Evolutionary conservation across 768 basidiomycete species (phyloP).

Genomic region (Kwoniella bestiolae): DNA sequence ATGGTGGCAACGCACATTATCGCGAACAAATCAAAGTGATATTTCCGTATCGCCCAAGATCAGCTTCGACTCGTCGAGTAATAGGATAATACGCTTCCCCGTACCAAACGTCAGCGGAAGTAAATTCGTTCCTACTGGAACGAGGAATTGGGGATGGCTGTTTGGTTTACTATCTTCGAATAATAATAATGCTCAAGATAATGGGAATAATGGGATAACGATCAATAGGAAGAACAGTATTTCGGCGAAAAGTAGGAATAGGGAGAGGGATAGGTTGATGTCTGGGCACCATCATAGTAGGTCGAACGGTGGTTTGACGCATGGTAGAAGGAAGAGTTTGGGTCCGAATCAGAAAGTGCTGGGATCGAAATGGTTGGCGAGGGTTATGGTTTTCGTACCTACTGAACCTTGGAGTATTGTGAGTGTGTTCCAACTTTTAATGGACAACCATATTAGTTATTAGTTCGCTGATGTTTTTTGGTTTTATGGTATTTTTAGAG

Average conservation of each 20-base stretch:
- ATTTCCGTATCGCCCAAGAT: conserved; percentile 31
- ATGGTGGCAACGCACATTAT: conserved; percentile 22
- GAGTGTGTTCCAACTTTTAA: conserved; percentile 17
- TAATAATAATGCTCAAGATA: not conserved
- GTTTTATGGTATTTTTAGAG: no score
- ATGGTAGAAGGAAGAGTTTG: conserved; percentile 4
- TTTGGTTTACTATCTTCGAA: conserved; percentile 19
- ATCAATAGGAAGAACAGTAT: conserved; percentile 18
- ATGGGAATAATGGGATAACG: conserved; percentile 3
- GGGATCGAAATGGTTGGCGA: conserved; percentile 36
- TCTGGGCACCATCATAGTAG: not conserved
- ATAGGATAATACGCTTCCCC: conserved; percentile 15
- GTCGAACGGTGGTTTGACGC: not conserved
- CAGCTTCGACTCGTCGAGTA: not conserved
- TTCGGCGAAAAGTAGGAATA: conserved; percentile 26
- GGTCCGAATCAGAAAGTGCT: conserved; percentile 18
- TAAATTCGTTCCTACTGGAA: conserved; percentile 34
- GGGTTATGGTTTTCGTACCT: conserved; percentile 37
- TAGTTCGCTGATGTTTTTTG: not conserved
- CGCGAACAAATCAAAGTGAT: not conserved
- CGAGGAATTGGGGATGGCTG: conserved; percentile 35
- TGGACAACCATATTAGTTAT: not conserved
- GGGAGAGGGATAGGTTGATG: conserved; percentile 41
- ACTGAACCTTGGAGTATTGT: conserved; percentile 42
- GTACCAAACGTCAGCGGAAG: conserved; percentile 8